phyloP scores from a whole-genome alignment of 805 yeast species.

The Danielia reshetovae region DNA sequence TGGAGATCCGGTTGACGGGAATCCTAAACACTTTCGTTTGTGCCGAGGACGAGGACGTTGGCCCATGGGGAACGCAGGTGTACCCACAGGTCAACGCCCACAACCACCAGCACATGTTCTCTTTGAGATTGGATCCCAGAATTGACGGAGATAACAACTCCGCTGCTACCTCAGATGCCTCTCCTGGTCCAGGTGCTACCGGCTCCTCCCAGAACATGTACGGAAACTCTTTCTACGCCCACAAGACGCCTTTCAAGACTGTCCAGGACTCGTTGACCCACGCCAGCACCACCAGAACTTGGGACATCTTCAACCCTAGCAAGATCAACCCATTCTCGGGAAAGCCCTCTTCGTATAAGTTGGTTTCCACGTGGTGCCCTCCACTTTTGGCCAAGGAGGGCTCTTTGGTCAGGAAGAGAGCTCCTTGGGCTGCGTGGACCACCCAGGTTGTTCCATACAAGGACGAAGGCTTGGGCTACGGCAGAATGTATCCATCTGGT shows the following conservation, averaged over 20 bases:
- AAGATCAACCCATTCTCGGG: slow-evolving; percentile 65
- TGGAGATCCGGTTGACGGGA: slow-evolving; percentile 78
- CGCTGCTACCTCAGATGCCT: slow-evolving; percentile 64
- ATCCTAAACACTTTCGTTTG: slow-evolving; percentile 70
- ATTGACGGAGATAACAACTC: slow-evolving; percentile 78
- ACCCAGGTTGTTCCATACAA: slow-evolving; percentile 68
- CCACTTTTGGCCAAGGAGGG: slow-evolving; percentile 71
- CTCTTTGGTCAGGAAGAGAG: slow-evolving; percentile 73
- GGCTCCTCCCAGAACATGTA: slow-evolving; percentile 71
- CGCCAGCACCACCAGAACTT: slow-evolving; percentile 63
- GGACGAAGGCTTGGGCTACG: slow-evolving; percentile 48
- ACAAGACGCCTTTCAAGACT: slow-evolving; percentile 64
- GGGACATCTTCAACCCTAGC: slow-evolving; percentile 76
- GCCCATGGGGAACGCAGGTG: slow-evolving; percentile 78
- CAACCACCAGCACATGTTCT: slow-evolving; percentile 81
- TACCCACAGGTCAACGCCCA: slow-evolving; percentile 81
- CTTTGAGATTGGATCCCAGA: slow-evolving; percentile 75
- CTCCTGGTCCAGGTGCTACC: slow-evolving; percentile 51
- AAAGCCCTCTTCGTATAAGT: slow-evolving; percentile 71
- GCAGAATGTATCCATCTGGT: slow-evolving; percentile 77
- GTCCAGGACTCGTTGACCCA: slow-evolving; percentile 63
- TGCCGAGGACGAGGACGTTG: slow-evolving; percentile 60
- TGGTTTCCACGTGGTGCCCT: slow-evolving; percentile 72
- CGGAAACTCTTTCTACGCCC: slow-evolving; percentile 71
- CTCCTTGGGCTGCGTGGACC: slow-evolving; percentile 71